Percentiles rank a stretch among this genome's conserved stretches.
Evolutionary conservation across 768 basidiomycete genomes (phyloP).

Genomic region (Rossbeevera mucosa): DNA sequence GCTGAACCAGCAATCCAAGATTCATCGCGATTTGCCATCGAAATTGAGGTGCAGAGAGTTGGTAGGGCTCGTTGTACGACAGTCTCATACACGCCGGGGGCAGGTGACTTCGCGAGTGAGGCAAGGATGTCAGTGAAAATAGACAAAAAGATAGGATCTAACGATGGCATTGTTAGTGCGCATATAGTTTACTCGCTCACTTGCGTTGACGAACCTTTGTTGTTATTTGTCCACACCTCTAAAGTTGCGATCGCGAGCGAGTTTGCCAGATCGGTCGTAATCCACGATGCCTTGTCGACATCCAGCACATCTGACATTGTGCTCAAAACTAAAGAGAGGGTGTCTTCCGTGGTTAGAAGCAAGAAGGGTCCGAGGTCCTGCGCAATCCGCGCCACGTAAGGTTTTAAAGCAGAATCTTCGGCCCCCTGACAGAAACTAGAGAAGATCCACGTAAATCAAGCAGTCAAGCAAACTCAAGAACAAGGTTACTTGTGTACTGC

Average conservation of each 20-base stretch:
- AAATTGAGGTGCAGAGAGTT: constrained; percentile 60
- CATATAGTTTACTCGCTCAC: neutral
- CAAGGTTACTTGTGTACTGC: constrained; percentile 81
- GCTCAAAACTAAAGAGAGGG: constrained; percentile 82
- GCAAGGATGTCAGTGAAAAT: constrained; percentile 78
- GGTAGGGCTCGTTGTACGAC: constrained; percentile 76
- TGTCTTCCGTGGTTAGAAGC: constrained; percentile 76
- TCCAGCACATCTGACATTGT: constrained; percentile 76
- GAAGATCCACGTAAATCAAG: constrained; percentile 7
- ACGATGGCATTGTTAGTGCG: constrained; percentile 11
- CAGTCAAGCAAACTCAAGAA: neutral
- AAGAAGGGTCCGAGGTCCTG: constrained; percentile 83
- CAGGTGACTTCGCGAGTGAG: constrained; percentile 59
- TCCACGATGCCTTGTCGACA: constrained; percentile 69
- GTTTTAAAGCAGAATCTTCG: constrained; percentile 50
- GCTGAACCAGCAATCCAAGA: constrained; percentile 77
- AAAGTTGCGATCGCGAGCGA: constrained; percentile 65
- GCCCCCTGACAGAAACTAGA: constrained; percentile 65
- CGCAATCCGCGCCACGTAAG: constrained; percentile 70
- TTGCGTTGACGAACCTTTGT: constrained; percentile 53
- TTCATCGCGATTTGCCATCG: constrained; percentile 52
- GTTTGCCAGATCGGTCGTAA: constrained; percentile 59
- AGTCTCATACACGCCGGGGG: constrained; percentile 60
- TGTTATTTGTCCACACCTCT: constrained; percentile 83
- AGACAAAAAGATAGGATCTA: constrained; percentile 87